Evolutionary conservation across 1,139 yeast species (phyloP).

Genomic region (Lodderomyces theae): DNA sequence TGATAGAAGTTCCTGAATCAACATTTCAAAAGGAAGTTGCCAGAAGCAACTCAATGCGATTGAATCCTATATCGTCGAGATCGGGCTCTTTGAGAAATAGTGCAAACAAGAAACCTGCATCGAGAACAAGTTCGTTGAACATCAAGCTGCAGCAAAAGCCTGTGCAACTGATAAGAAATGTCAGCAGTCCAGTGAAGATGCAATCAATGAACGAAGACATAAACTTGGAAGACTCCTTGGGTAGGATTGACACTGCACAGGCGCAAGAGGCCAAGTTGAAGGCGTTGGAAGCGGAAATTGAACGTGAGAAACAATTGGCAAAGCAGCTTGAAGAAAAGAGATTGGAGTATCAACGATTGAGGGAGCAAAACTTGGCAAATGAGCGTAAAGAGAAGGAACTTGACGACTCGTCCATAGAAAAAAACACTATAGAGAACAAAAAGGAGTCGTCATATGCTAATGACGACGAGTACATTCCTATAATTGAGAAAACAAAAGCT

Average conservation of each 20-base stretch:
- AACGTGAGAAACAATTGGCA: conserved; percentile 31
- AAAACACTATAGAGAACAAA: conserved; percentile 1
- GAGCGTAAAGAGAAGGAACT: conserved; percentile 13
- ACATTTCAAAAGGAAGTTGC: conserved; percentile 38
- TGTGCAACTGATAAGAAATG: conserved; percentile 5
- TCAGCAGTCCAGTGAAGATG: conserved; percentile 11
- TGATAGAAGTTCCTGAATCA: conserved; percentile 47
- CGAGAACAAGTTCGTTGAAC: conserved; percentile 20
- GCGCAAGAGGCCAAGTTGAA: conserved; percentile 15
- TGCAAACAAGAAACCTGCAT: conserved; percentile 15
- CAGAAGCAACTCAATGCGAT: conserved; percentile 40
- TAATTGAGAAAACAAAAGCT: conserved; percentile 6
- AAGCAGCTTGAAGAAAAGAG: conserved; percentile 30
- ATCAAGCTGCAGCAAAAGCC: conserved; percentile 4
- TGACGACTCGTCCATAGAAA: not conserved
- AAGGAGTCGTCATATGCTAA: not conserved
- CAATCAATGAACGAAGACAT: conserved; percentile 18
- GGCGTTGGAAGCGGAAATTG: conserved; percentile 26
- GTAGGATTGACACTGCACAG: conserved; percentile 12
- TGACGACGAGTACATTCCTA: conserved; percentile 10
- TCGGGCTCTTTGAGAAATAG: conserved; percentile 21
- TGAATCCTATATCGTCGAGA: conserved; percentile 17
- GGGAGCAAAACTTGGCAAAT: conserved; percentile 17
- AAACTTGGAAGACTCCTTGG: conserved; percentile 16
- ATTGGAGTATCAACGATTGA: conserved; percentile 31